Evolutionary conservation across 306 rosid species (phyloP).

Genomic region (Rubus parviflorus): DNA sequence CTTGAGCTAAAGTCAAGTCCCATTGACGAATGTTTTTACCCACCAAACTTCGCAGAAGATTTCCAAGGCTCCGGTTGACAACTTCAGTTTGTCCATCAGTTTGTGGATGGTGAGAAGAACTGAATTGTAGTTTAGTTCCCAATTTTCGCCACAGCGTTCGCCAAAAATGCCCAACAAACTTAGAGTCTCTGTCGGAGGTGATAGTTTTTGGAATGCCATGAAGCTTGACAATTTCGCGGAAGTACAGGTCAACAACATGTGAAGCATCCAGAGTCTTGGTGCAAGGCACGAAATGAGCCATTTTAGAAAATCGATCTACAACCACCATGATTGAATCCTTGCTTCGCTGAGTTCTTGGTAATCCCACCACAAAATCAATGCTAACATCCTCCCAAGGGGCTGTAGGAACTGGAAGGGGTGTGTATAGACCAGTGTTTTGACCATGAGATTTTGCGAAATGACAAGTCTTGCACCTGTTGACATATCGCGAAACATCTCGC

Average conservation of each 20-base stretch:
- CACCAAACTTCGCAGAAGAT: too few relatives aligned
- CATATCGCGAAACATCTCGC: too few relatives aligned
- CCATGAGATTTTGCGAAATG: background rate
- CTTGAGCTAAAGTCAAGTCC: too few relatives aligned
- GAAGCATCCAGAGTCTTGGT: background rate
- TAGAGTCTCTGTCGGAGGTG: background rate
- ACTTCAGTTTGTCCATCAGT: too few relatives aligned
- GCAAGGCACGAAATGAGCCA: background rate
- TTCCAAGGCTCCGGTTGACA: too few relatives aligned
- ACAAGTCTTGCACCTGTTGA: too few relatives aligned
- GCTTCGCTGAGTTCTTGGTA: background rate
- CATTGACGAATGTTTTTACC: too few relatives aligned
- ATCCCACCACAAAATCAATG: background rate
- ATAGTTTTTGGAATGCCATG: background rate
- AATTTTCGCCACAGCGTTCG: background rate
- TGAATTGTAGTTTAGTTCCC: background rate
- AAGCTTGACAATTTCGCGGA: background rate
- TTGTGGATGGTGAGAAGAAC: background rate
- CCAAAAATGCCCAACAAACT: background rate
- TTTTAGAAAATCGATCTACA: background rate
- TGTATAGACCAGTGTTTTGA: background rate
- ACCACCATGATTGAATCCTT: background rate
- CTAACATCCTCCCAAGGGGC: background rate
- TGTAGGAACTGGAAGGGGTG: background rate
- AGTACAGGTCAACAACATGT: background rate